Percentiles rank a stretch among this genome's conserved stretches.
Conservation (phyloP, 345 rosid species). For the Salix caprea region DNA sequence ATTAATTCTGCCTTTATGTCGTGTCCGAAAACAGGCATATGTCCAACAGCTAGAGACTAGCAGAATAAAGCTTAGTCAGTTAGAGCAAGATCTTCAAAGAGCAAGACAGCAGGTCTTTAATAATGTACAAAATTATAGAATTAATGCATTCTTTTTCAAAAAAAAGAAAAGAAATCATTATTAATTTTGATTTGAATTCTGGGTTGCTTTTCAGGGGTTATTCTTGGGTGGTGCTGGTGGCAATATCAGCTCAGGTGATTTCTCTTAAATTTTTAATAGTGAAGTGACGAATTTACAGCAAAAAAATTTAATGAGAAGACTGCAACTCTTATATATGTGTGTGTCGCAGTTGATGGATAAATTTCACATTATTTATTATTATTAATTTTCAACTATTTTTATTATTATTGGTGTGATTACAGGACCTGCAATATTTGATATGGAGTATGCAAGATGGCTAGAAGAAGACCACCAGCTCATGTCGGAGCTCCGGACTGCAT, state of each 20-base stretch:
- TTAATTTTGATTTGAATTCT: not conserved
- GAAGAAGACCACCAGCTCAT: constrained; percentile 85
- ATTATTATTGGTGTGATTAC: not conserved
- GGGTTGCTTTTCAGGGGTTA: constrained; percentile 52
- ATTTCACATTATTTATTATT: too few relatives aligned
- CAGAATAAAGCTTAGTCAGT: constrained; percentile 76
- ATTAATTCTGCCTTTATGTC: not conserved
- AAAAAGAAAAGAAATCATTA: not conserved
- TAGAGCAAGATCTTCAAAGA: constrained; percentile 96
- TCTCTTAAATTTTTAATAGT: not conserved
- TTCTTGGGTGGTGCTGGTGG: constrained; percentile 68
- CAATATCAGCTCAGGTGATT: constrained; percentile 77
- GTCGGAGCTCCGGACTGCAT: constrained; percentile 69
- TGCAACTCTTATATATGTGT: not conserved
- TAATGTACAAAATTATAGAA: not conserved
- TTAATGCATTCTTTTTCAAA: not conserved
- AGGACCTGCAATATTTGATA: constrained; percentile 90
- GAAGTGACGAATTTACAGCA: not conserved
- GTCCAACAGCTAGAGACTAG: constrained; percentile 96
- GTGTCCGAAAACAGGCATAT: constrained; percentile 63
- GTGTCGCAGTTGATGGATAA: too few relatives aligned
- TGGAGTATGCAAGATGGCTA: constrained; percentile 92
- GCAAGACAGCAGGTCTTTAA: constrained; percentile 79
- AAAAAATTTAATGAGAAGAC: not conserved
- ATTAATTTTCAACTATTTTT: not conserved